Evolutionary conservation across 192 early-diverging fungal species (phyloP).

Genomic region (Dissophora globulifera): DNA sequence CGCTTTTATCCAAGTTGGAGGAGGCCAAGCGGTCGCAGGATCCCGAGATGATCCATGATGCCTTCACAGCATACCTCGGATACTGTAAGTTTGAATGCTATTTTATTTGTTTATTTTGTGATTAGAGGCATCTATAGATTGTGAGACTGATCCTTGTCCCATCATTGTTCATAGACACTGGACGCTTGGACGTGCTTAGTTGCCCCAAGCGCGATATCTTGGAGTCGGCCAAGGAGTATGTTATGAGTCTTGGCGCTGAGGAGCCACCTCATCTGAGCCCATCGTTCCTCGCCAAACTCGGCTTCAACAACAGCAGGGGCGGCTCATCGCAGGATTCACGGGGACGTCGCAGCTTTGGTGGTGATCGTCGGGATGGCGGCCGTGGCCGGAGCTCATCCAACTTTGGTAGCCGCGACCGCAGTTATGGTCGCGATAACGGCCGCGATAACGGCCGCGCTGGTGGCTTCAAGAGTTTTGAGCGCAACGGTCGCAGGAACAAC

Average conservation of each 20-base stretch:
- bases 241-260: constrained; percentile 52
- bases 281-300: constrained; percentile 55
- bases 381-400: constrained; percentile 20
- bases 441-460: constrained; percentile 1
- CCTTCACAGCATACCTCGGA: constrained; percentile 70
- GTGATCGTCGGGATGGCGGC: constrained; percentile 9
- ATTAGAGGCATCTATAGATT: too few species aligned
- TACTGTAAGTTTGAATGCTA: constrained; percentile 27
- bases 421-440: neutral
- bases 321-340: constrained; percentile 10
- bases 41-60: constrained; percentile 60
- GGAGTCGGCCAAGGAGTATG: constrained; percentile 45
- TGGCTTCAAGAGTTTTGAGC: neutral
- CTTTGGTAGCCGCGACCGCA: constrained; percentile 5
- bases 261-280: constrained; percentile 57
- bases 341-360: constrained; percentile 14
- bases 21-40: constrained; percentile 55
- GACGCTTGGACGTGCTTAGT: constrained; percentile 52
- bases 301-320: constrained; percentile 18
- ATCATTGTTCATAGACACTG: constrained; percentile 55
- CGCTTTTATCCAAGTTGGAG: constrained; percentile 20
- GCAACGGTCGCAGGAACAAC: constrained; percentile 12
- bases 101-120: neutral
- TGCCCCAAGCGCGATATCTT: constrained; percentile 52
- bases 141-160: too few species aligned